Base-by-base conservation (phyloP, 208 protist genomes). In the Crithidia mellificae region DNA sequence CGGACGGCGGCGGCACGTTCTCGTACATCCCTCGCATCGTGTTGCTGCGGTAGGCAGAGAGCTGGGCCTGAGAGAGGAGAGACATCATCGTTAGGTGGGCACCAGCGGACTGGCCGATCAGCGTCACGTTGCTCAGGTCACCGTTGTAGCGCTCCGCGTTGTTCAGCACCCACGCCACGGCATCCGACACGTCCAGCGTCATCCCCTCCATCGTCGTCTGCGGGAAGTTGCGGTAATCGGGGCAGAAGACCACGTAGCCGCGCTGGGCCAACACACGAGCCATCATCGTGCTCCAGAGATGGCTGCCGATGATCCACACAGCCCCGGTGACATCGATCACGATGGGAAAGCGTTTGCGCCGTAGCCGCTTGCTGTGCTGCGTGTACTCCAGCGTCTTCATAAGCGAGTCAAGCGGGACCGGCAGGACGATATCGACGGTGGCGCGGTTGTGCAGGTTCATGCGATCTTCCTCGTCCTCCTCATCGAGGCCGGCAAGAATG, bases 191-290 rank as follows among this genome's bases (percentile, higher is more conserved):
- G 71, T 96, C 91, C 27, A 90, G 75, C 68, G 85, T 86, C 91
- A 96, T 96, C 44, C 87, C 91, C 64, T 92, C 87, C 87, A 96
- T 86, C 62, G 84, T 85, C 36, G 85, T 93, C 79, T 95, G 89
- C 32, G 92, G 92, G 64, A 95, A 96, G 83, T 96, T 96, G 54
- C 92, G 88, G 78, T 96, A 96, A 85, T 96, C 92, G 11, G 92
- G 92, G 74, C 85, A 92, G 77, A 96, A 95, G 15, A 94, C 89
- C 30, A 94, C 68, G 78, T 92, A 93, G 36, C 92, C 92, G 41
- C 88, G 78, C 34, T 78, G 68, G 12, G 89, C 79, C 5, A 96
- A 67, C 12, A 94, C 61, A 3, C 87, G 84, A 17, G 87, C 88
- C n/a, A 96, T 65, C 53, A 96, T 78, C 32, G 80, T 83, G 43